Evolutionary conservation across 805 yeast genomes (phyloP).

Genomic region (Danielia oregonensis): DNA sequence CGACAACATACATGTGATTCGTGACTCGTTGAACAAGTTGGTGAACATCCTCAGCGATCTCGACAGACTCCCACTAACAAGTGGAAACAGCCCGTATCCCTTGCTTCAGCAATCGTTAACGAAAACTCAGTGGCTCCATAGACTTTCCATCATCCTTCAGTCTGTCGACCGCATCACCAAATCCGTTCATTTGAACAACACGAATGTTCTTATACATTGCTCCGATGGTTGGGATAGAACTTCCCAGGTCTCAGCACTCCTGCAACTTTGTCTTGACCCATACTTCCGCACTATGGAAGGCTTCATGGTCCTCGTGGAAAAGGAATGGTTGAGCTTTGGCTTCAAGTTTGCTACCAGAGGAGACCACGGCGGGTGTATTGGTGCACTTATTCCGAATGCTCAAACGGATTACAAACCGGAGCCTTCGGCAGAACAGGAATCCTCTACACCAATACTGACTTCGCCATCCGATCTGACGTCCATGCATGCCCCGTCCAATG

Average conservation of each 20-base stretch:
- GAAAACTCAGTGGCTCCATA: slow-evolving; percentile 77
- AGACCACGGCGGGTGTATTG: slow-evolving; percentile 62
- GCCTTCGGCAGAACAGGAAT: slow-evolving; percentile 6
- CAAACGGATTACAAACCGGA: slow-evolving; percentile 13
- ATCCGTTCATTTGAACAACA: slow-evolving; percentile 76
- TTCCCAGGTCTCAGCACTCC: slow-evolving; percentile 78
- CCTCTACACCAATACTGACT: slow-evolving; percentile 6
- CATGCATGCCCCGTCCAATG: background rate
- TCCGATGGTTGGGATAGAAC: slow-evolving; percentile 99
- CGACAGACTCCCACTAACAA: slow-evolving; percentile 48
- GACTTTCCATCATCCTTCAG: slow-evolving; percentile 62
- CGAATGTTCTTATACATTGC: slow-evolving; percentile 86
- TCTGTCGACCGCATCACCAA: slow-evolving; percentile 76
- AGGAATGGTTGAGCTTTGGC: slow-evolving; percentile 95
- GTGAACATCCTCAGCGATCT: slow-evolving; percentile 62
- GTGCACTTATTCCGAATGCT: slow-evolving; percentile 29
- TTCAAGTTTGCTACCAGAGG: slow-evolving; percentile 82
- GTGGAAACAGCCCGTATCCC: slow-evolving; percentile 17
- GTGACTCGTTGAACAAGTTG: slow-evolving; percentile 71
- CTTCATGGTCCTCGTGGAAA: slow-evolving; percentile 78
- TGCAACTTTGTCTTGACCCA: slow-evolving; percentile 87
- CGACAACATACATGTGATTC: slow-evolving; percentile 93
- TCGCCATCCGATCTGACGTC: background rate
- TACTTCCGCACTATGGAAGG: slow-evolving; percentile 86
- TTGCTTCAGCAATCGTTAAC: slow-evolving; percentile 48